phyloP scores from a whole-genome alignment of 805 yeast species.

The Debaryomyces prosopidis region DNA sequence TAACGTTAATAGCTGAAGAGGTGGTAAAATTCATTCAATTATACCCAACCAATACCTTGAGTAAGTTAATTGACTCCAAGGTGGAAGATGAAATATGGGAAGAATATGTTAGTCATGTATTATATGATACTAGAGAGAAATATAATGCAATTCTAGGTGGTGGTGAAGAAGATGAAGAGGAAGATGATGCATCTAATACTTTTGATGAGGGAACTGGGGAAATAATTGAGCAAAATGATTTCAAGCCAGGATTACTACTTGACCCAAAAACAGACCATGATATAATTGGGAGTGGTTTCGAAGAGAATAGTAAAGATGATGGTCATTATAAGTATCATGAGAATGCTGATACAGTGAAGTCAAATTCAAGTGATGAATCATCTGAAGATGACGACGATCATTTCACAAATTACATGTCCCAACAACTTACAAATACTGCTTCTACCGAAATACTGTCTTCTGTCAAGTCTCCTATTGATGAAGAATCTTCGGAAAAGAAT shows the following conservation, averaged over 20 bases:
- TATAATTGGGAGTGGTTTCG: constrained; percentile 25
- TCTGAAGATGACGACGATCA: constrained; percentile 51
- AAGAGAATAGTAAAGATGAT: constrained; percentile 20
- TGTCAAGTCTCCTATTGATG: constrained; percentile 51
- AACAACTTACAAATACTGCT: constrained; percentile 61
- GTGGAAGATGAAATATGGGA: constrained; percentile 63
- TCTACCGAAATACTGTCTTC: constrained; percentile 33
- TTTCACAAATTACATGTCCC: constrained; percentile 74
- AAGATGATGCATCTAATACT: constrained; percentile 28
- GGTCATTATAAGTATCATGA: constrained; percentile 15
- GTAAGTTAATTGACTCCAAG: constrained; percentile 37
- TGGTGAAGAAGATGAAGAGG: constrained; percentile 48
- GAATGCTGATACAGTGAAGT: constrained; percentile 10
- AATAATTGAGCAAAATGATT: constrained; percentile 33
- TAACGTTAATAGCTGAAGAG: constrained; percentile 92
- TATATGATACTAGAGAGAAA: constrained; percentile 88
- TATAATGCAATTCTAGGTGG: constrained; percentile 94
- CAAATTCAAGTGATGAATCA: constrained; percentile 30
- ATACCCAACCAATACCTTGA: constrained; percentile 36
- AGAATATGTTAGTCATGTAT: constrained; percentile 74
- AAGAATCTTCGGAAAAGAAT: constrained; percentile 56
- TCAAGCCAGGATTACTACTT: constrained; percentile 28
- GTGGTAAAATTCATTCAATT: constrained; percentile 79
- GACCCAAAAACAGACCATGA: constrained; percentile 33
- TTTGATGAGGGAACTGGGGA: constrained; percentile 41